Conservation (phyloP, 768 basidiomycete species). For the Glaciozyma antarctica region DNA sequence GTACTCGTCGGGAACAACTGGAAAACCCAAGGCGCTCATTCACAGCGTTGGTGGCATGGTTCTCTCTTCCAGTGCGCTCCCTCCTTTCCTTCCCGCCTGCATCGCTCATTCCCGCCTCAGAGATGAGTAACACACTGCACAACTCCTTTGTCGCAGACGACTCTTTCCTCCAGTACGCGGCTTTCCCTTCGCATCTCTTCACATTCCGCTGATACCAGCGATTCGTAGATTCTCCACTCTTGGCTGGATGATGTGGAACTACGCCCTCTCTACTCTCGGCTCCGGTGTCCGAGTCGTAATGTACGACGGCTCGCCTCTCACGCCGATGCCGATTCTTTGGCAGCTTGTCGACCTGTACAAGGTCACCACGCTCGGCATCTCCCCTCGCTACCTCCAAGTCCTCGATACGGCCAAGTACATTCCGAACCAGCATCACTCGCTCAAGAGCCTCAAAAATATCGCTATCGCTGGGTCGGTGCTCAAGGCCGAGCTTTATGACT, state of each 20-base stretch:
- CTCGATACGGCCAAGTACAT: slow-evolving; percentile 54
- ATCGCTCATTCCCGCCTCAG: too few species aligned
- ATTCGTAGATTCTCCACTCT: slow-evolving; percentile 25
- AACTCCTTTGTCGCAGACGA: slow-evolving; percentile 9
- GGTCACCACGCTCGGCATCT: slow-evolving; percentile 68
- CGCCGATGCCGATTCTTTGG: slow-evolving; percentile 59
- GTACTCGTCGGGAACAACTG: slow-evolving; percentile 72
- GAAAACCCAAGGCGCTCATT: slow-evolving; percentile 65
- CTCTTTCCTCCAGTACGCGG: neutral
- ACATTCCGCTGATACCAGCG: neutral
- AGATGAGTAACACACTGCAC: slow-evolving; percentile 45
- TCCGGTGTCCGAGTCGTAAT: slow-evolving; percentile 62
- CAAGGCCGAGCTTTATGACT: slow-evolving; percentile 60
- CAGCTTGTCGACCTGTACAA: slow-evolving; percentile 56
- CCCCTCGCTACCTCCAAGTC: slow-evolving; percentile 67
- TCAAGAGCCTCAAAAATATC: slow-evolving; percentile 57
- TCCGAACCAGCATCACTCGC: slow-evolving; percentile 54
- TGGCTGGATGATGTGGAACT: slow-evolving; percentile 72
- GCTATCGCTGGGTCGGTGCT: slow-evolving; percentile 74
- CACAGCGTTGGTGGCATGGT: slow-evolving; percentile 72
- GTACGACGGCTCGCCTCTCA: slow-evolving; percentile 71
- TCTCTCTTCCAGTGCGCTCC: slow-evolving; percentile 36
- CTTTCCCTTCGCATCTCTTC: too few species aligned
- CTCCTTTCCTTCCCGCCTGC: too few species aligned
- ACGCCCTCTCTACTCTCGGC: slow-evolving; percentile 31